These are phyloP conservation scores for Neoboletus magnificus DNA, from an alignment of 768 basidiomycete species.

Conservation along the genomic window DNA sequence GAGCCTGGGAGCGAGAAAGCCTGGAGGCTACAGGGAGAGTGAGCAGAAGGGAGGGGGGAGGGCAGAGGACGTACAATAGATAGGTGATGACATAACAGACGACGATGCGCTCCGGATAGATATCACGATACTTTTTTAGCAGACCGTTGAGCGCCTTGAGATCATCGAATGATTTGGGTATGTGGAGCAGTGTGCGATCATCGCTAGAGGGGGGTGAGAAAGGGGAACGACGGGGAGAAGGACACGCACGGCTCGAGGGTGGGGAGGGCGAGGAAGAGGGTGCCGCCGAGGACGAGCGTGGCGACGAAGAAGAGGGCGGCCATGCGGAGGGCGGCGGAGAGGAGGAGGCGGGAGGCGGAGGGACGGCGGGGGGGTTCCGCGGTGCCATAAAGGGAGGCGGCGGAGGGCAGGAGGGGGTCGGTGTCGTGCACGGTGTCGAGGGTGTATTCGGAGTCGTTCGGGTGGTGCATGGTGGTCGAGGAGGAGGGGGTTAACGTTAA, in stretches of 20 bases:
- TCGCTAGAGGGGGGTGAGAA: slow-evolving; percentile 44
- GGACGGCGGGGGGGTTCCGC: slow-evolving; percentile 34
- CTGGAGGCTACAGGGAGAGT: slow-evolving; percentile 62
- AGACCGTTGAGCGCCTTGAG: slow-evolving; percentile 82
- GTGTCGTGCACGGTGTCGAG: slow-evolving; percentile 52
- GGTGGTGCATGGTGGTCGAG: slow-evolving; percentile 13
- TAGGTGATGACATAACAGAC: slow-evolving; percentile 87
- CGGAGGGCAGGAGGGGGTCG: slow-evolving; percentile 33
- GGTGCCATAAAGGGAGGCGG: slow-evolving; percentile 45
- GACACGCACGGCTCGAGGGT: slow-evolving; percentile 67
- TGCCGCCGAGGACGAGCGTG: slow-evolving; percentile 66
- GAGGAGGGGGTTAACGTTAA: no score
- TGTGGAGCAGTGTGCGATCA: slow-evolving; percentile 71
- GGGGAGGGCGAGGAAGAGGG: slow-evolving; percentile 79
- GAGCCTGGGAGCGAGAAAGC: slow-evolving; percentile 96
- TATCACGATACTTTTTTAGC: slow-evolving; percentile 87
- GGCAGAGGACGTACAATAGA: slow-evolving; percentile 68
- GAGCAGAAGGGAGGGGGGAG: slow-evolving; percentile 1
- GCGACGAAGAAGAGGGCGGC: slow-evolving; percentile 70
- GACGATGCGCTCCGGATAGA: slow-evolving; percentile 82
- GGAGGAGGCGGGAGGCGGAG: slow-evolving; percentile 57
- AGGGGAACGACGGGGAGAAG: not conserved
- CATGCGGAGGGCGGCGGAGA: slow-evolving; percentile 84
- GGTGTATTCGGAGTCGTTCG: slow-evolving; percentile 56
- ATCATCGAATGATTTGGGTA: slow-evolving; percentile 87